A percentile compares a stretch with the other conserved stretches of the same genome.
Evolutionary conservation across 73 alveolate genomes (phyloP).

Genomic region (Uronychia setigera): DNA sequence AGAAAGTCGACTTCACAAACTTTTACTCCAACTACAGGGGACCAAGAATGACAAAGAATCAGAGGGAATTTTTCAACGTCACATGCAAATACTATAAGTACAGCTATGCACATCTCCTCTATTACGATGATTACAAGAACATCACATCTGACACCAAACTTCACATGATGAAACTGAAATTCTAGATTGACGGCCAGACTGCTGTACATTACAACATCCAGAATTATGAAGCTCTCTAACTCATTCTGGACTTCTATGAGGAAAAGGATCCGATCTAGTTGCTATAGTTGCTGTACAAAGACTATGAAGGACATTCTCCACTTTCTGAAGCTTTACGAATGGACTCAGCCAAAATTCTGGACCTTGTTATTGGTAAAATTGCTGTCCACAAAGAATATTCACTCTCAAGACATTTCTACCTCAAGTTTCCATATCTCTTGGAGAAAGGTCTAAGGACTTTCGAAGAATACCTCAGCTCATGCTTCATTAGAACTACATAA

Average conservation of each 20-base stretch:
- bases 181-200: slow-evolving; percentile 31
- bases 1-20: not conserved
- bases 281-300: not conserved
- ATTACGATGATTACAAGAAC: not conserved
- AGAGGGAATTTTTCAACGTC: not conserved
- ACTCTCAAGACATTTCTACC: not conserved
- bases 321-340: not conserved
- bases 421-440: not conserved
- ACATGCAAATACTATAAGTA: not conserved
- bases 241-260: not conserved
- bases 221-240: slow-evolving; percentile 9
- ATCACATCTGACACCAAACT: not conserved
- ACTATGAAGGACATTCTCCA: not conserved
- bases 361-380: not conserved
- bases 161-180: not conserved
- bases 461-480: not conserved
- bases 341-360: not conserved
- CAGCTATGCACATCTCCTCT: not conserved
- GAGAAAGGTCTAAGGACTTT: not conserved
- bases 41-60: not conserved
- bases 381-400: not conserved
- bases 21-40: not conserved
- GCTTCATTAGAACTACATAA: not conserved
- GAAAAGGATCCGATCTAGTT: not conserved
- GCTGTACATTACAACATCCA: slow-evolving; percentile 4